These are phyloP conservation scores for Porcisia deanei DNA, from an alignment of 208 protist genomes.

Conservation along the genomic window DNA sequence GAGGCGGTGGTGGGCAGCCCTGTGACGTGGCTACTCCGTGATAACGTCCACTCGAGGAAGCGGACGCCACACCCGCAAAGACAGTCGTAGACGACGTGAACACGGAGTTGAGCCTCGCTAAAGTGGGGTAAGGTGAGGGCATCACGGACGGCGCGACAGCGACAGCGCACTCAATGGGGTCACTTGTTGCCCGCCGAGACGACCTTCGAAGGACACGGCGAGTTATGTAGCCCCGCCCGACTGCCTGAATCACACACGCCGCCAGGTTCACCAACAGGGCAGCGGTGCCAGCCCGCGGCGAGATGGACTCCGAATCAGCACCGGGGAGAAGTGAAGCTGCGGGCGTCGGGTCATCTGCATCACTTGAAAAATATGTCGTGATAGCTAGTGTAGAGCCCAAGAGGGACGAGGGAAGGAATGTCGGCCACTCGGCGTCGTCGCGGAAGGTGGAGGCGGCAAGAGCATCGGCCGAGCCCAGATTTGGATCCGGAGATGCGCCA, in stretches of 20 bases:
- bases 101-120: not conserved
- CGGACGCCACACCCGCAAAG: too few relatives aligned
- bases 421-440: not conserved
- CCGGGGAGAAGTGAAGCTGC: not conserved
- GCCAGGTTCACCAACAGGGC: constrained; percentile 14
- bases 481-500: not conserved
- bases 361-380: not conserved
- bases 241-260: constrained; percentile 28
- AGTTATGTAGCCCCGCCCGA: constrained; percentile 40
- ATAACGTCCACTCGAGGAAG: not conserved
- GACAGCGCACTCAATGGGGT: not conserved
- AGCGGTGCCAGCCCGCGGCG: not conserved
- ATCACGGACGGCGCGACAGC: not conserved
- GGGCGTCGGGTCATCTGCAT: not conserved
- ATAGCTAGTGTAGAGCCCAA: not conserved
- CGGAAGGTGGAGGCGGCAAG: not conserved
- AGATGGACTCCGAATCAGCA: not conserved
- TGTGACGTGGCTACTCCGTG: not conserved
- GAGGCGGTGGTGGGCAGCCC: constrained; percentile 11
- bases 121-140: not conserved
- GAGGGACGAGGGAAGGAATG: not conserved
- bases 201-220: constrained; percentile 10
- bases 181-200: not conserved
- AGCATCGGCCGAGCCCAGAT: not conserved
- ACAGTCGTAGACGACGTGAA: not conserved